A percentile compares a stretch with the other conserved stretches of the same genome.
These are phyloP conservation scores for Penicillium occitanis DNA, from an alignment of 2,329 filamentous ascomycete species.

Conservation along the genomic window DNA sequence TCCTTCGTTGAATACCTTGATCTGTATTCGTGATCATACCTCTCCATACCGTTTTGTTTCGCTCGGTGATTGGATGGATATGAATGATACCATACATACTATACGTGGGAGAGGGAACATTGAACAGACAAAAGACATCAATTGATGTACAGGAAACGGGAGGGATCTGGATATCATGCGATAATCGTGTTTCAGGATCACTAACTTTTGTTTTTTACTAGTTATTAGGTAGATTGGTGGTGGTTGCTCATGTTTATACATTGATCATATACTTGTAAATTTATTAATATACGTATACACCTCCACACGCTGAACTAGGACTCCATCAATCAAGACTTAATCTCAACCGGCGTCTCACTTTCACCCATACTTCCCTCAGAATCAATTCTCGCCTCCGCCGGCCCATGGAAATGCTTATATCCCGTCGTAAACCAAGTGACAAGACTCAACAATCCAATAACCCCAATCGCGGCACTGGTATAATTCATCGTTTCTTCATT, in stretches of 20 bases:
- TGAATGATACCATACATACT: not conserved
- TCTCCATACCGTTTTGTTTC: not conserved
- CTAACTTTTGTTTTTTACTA: no score
- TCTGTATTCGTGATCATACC: constrained; percentile 3
- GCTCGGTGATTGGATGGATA: not conserved
- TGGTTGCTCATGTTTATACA: not conserved
- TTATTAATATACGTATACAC: not conserved
- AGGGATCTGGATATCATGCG: not conserved
- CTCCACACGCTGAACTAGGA: not conserved
- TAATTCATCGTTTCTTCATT: constrained; percentile 59
- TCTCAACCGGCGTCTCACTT: constrained; percentile 7
- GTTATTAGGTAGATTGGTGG: not conserved
- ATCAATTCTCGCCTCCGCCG: constrained; percentile 27
- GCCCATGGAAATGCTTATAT: constrained; percentile 52
- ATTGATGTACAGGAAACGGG: not conserved
- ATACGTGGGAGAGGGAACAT: not conserved
- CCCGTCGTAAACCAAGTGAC: constrained; percentile 56
- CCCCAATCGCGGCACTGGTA: constrained; percentile 56
- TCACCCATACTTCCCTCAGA: not conserved
- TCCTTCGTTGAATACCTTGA: not conserved
- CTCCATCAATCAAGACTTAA: constrained; percentile 5
- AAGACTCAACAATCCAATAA: constrained; percentile 53
- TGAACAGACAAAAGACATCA: not conserved
- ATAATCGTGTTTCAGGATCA: not conserved
- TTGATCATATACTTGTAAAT: not conserved